Base-by-base conservation (phyloP, 805 yeast genomes). In the Saccharomycopsis capsularis region DNA sequence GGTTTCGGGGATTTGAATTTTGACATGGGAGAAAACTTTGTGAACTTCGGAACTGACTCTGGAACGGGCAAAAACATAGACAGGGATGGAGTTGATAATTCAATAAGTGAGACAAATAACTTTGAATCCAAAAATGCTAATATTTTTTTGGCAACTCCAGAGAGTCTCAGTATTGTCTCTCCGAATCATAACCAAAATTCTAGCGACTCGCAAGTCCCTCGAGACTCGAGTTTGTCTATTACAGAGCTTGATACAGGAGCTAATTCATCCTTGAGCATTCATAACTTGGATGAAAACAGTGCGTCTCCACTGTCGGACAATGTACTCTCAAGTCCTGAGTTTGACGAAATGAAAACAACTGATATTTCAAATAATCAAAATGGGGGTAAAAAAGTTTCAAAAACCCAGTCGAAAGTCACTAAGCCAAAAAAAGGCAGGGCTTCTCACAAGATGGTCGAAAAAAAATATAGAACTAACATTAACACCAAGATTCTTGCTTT, bases 381-480 rank as follows among this genome's bases (percentile, higher is more conserved):
- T n/a, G n/a, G n/a, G n/a, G n/a, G n/a, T n/a, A n/a, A n/a, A n/a
- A 34, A 34, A 16, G n/a, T 16, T 9, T 9, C 38, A 9, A n/a
- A n/a, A 34, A 6, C 15, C 6, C 6, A n/a, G 18, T 9, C 19
- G 13, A 34, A 34, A 18, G 38, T 34, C 5, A n/a, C 18, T 9
- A 78, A 76, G 56, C 75, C 78, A 3, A 71, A 67, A 53, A 70
- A 69, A 51, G 75, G 74, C 48, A 75, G 82, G 63, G 71, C 81
- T 1, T 75, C 86, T 5, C 95, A 85, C 65, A 85, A 85, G 59
- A 78, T 83, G 71, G 81, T 85, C 56, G 95, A 86, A 61, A 85
- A 85, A 65, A 81, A 83, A 59, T 86, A 86, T 64, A 66, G 95
- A 56, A 81, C 85, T 19, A 85, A 85, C 59, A 82, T 85, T 56